These are phyloP conservation scores for Naganishia cerealis DNA, from an alignment of 1,284 basidiomycete species.

Conservation along the genomic window DNA sequence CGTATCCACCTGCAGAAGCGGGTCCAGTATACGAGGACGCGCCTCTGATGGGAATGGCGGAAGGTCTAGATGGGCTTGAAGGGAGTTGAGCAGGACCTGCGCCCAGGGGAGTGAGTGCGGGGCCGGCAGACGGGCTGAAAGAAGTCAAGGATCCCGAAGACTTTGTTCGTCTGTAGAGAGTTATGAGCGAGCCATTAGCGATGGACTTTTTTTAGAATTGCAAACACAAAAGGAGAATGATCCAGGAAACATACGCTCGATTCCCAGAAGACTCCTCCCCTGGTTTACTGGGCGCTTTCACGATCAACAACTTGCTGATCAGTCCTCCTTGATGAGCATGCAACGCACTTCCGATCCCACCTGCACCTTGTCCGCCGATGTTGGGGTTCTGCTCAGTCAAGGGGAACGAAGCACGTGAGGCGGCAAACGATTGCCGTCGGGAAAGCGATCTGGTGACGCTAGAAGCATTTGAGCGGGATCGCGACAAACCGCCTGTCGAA, in stretches of 20 bases:
- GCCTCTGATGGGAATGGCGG: constrained; percentile 11
- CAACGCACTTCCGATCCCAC: background rate
- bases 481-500: constrained; percentile 3
- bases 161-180: constrained; percentile 36
- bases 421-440: constrained; percentile 44
- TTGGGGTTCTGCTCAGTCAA: constrained; percentile 7
- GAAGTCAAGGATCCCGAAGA: constrained; percentile 33
- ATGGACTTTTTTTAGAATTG: background rate
- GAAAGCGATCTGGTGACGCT: constrained; percentile 40
- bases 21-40: constrained; percentile 1
- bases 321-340: constrained; percentile 28
- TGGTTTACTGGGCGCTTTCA: constrained; percentile 45
- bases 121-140: background rate
- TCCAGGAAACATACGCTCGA: constrained; percentile 12
- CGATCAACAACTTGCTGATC: constrained; percentile 49
- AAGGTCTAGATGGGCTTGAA: background rate
- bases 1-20: constrained; percentile 29
- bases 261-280: constrained; percentile 26
- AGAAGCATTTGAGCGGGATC: constrained; percentile 35
- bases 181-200: constrained; percentile 38
- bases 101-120: background rate
- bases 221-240: background rate
- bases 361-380: constrained; percentile 4
- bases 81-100: constrained; percentile 22
- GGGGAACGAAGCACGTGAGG: constrained; percentile 2